Base-by-base conservation (phyloP, 768 basidiomycete genomes). In the Calocera viscosa region DNA sequence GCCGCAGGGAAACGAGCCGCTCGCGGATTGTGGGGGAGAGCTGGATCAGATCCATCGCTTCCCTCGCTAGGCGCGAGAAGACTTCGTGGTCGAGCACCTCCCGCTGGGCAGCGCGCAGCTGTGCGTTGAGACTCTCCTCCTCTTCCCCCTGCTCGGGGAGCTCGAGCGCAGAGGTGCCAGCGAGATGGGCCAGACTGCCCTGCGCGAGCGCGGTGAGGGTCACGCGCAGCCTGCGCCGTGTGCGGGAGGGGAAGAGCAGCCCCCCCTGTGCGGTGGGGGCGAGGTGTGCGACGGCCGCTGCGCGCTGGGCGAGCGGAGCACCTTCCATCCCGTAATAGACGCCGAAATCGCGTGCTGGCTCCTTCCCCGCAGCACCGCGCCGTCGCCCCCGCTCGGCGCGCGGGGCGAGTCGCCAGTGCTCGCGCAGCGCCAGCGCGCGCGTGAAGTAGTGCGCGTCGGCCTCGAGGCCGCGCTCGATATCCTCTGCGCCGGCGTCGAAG, bases 271-370 rank as follows among this genome's bases (percentile, higher is more conserved):
- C 53, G 30, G 14, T 32, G 7, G 53, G 53, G 53, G 7, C 30
- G 53, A 60, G 53, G 53, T 60, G 53, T 2, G 53, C 53, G 53
- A 60, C 53, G 30, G 53, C 53, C 26, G 14, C 16, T 2, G 53
- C 53, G 24, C 53, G 53, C 26, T 26, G 16, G 24, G 53, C 26
- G 26, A 60, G 30, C 5, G 53, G 53, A 7, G 53, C 53, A 10
- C 53, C 53, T 30, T 60, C 53, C 53, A 60, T 60, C 14, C 53
- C 53, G 53, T 60, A 60, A 19, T 60, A 60, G 14, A 60, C 53
- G 11, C 7, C 53, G 19, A 60, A 60, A 26, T 60, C 53, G 11
- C 53, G 11, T 19, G 53, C 53, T 7, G 43, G 24, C 16, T 60
- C 53, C 53, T 60, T 60, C 2, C 26, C 53, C 22, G 53, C 14